Evolutionary conservation across 768 basidiomycete species (phyloP).

Genomic region (Leccinum truebloodii): DNA sequence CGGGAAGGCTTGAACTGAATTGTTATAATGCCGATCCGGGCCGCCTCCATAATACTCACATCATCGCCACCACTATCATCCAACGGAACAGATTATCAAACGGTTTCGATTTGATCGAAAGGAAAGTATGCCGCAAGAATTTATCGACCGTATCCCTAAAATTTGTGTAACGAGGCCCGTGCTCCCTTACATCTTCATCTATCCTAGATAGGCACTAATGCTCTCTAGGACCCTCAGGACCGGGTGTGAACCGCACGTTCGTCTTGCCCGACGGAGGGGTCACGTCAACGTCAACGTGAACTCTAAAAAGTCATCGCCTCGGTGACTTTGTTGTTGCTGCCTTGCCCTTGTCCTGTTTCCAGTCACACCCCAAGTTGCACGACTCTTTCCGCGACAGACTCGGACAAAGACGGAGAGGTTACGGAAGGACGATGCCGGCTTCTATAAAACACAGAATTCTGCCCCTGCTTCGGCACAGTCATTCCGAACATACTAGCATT

Average conservation of each 20-base stretch:
- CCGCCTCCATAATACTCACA: not conserved
- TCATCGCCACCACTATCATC: not conserved
- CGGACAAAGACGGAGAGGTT: not conserved
- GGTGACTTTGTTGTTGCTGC: not conserved
- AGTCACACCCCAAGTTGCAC: not conserved
- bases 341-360: not conserved
- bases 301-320: conserved; percentile 5
- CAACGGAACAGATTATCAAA: conserved; percentile 6
- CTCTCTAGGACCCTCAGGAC: conserved; percentile 1
- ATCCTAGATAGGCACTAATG: conserved; percentile 20
- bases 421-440: not conserved
- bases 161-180: conserved; percentile 5
- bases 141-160: conserved; percentile 6
- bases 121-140: not conserved
- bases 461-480: conserved; percentile 16
- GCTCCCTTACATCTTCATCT: conserved; percentile 20
- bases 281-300: conserved; percentile 17
- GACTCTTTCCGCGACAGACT: conserved; percentile 3
- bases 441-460: conserved; percentile 2
- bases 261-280: conserved; percentile 3
- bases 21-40: not conserved
- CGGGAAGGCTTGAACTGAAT: not conserved
- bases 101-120: conserved; percentile 5
- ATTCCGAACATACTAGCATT: conserved; percentile 3
- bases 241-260: conserved; percentile 15